Evolutionary conservation across 345 rosid genomes (phyloP), one percentile per base, ranked within the genome.

Genomic region (Eucalyptus marginata): DNA sequence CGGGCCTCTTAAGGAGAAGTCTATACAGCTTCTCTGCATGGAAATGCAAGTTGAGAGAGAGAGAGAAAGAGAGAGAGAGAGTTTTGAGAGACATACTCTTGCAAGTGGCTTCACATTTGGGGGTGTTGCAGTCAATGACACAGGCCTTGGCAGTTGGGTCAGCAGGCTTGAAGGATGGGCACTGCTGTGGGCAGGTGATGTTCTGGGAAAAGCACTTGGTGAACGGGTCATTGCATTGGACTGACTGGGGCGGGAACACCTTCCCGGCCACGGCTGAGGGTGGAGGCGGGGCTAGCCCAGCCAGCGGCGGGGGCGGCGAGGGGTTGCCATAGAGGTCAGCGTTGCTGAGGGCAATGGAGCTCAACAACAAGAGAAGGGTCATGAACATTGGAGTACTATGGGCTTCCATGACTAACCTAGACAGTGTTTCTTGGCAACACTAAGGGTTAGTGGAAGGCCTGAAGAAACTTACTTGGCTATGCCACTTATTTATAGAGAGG

Each of bases 71-170:
- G 64, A 58, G 76, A 44, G n/a, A 76, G 27, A 31, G 44, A 51
- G 50, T 51, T 33, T 68, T 68, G 80, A 31, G 80, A 68, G 43
- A 40, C 88, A 33, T 54, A 89, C 90, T 86, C 90, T 66, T 68
- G 90, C 90, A 89, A 49, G 49, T 24, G 81, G 90, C 90, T 86
- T 89, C 88, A 71, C 88, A 89, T 68, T 50, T 86, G 10, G 88
- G 90, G 40, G 86, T 46, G 59, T 68, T 47, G 68, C 90, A 89
- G 88, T 89, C 86, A 25, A 86, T 44, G 7, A 27, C 17, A 52
- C 90, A 89, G 47, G 90, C 88, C 85, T 89, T 89, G 76, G 88
- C 90, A 66, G 84, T 86, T 76, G 90, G 90, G 40, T 66, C 66
- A 52, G 88, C 88, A 49, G 90, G 90, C 44, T 68, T 86, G 54